Percentiles rank a stretch among this genome's conserved stretches.
These are phyloP conservation scores for Phaeolepiota aurea DNA, from an alignment of 768 basidiomycete genomes.

Conservation along the genomic window DNA sequence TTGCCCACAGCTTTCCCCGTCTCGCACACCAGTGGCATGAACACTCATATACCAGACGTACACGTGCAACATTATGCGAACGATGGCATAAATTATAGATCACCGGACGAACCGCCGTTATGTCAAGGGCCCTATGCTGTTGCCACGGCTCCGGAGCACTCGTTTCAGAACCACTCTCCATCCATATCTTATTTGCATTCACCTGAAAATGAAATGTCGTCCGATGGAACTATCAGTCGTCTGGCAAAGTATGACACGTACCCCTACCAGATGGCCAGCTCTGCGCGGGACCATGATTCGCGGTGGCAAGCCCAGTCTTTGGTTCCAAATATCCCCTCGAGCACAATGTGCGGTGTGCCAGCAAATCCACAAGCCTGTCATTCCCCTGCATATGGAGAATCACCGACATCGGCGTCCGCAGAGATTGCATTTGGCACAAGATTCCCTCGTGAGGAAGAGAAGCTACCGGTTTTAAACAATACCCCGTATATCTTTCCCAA, in stretches of 20 bases:
- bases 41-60: conserved; percentile 23
- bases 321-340: conserved; percentile 24
- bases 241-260: conserved; percentile 47
- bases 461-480: conserved; percentile 42
- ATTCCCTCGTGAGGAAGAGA: conserved; percentile 48
- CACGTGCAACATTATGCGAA: conserved; percentile 26
- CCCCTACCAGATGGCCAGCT: conserved; percentile 24
- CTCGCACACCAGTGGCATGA: conserved; percentile 18
- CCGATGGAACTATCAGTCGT: conserved; percentile 25
- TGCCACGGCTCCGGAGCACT: conserved; percentile 20
- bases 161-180: conserved; percentile 40
- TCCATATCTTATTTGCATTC: conserved; percentile 26
- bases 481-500: conserved; percentile 49
- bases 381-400: conserved; percentile 47
- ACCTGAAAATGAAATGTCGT: conserved; percentile 13
- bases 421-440: conserved; percentile 40
- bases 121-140: conserved; percentile 37
- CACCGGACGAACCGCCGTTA: conserved; percentile 34
- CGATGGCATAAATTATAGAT: conserved; percentile 38
- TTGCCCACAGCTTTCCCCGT: conserved; percentile 34
- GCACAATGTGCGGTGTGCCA: conserved; percentile 32
- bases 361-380: conserved; percentile 40
- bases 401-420: conserved; percentile 33
- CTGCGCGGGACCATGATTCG: conserved; percentile 27
- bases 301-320: conserved; percentile 28